Conservation (phyloP, 805 yeast species). For the Yamadazyma ubonensis region DNA sequence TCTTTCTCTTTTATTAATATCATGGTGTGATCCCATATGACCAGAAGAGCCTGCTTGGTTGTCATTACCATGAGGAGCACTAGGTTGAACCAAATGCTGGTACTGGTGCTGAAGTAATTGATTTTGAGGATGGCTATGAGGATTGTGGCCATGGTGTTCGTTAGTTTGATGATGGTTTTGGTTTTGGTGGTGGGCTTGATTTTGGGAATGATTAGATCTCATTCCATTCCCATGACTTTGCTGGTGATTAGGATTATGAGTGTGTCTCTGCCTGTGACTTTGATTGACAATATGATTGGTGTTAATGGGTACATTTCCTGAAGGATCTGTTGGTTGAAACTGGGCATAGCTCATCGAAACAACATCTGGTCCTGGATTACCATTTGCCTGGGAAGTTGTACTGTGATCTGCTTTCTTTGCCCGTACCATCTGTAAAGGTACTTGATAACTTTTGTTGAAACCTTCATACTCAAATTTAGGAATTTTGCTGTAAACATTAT, state of each 20-base stretch:
- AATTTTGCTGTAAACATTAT: conserved; percentile 28
- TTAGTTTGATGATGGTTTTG: not conserved
- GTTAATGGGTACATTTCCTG: not conserved
- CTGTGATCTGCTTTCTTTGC: conserved; percentile 5
- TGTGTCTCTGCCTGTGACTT: not conserved
- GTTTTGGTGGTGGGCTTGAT: not conserved
- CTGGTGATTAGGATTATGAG: not conserved
- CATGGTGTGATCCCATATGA: conserved; percentile 1
- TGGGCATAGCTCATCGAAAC: conserved; percentile 6
- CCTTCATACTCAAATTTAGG: conserved; percentile 35
- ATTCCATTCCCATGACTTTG: not conserved
- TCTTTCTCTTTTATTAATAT: conserved; percentile 7
- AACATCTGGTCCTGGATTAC: conserved; percentile 5
- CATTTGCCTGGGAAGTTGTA: not conserved
- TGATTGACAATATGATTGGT: not conserved
- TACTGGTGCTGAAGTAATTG: conserved; percentile 4
- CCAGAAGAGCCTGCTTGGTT: not conserved
- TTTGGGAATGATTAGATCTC: not conserved
- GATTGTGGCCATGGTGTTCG: not conserved
- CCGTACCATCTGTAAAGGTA: conserved; percentile 20
- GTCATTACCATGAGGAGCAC: conserved; percentile 1
- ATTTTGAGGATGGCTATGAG: not conserved
- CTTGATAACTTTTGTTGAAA: conserved; percentile 24
- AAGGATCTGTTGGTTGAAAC: not conserved
- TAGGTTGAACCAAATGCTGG: conserved; percentile 1